These are phyloP conservation scores for Fusarium vanettenii DNA, from an alignment of 2,329 filamentous ascomycete genomes.

Conservation along the genomic window DNA sequence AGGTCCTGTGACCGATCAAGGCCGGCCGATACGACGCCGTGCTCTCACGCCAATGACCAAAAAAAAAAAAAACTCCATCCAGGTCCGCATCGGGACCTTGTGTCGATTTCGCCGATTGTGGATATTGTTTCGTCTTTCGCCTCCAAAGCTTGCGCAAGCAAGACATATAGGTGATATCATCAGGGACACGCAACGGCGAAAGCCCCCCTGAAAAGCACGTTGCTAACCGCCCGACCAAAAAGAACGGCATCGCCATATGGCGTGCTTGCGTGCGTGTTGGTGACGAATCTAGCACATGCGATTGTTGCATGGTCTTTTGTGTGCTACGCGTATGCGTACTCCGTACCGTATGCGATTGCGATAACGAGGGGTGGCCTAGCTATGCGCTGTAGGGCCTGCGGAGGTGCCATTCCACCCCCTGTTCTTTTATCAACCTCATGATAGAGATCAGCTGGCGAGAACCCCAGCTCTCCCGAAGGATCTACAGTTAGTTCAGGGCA, in stretches of 20 bases:
- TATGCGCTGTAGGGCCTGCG: not conserved
- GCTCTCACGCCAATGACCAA: not conserved
- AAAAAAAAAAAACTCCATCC: not conserved
- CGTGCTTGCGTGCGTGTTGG: slow-evolving; percentile 21
- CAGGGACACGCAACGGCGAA: slow-evolving; percentile 12
- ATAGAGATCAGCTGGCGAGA: slow-evolving; percentile 36
- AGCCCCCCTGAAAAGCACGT: slow-evolving; percentile 6
- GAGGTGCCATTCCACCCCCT: not conserved
- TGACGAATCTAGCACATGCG: slow-evolving; percentile 16
- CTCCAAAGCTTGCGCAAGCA: slow-evolving; percentile 23
- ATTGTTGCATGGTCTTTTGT: slow-evolving; percentile 3
- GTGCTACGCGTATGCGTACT: slow-evolving; percentile 27
- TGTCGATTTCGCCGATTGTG: slow-evolving; percentile 26
- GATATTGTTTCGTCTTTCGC: not conserved
- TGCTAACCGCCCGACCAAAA: not conserved
- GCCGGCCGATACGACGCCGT: slow-evolving; percentile 34
- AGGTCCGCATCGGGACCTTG: slow-evolving; percentile 25
- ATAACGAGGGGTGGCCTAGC: not conserved
- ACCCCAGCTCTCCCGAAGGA: slow-evolving; percentile 20
- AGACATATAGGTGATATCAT: slow-evolving; percentile 16
- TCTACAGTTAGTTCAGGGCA: slow-evolving; percentile 31
- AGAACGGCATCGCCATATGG: not conserved
- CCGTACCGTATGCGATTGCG: slow-evolving; percentile 25
- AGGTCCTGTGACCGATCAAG: slow-evolving; percentile 35
- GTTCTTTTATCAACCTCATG: slow-evolving; percentile 42